Base-by-base conservation (phyloP, 106 monocot genomes). In the Dioscorea dumetorum region DNA sequence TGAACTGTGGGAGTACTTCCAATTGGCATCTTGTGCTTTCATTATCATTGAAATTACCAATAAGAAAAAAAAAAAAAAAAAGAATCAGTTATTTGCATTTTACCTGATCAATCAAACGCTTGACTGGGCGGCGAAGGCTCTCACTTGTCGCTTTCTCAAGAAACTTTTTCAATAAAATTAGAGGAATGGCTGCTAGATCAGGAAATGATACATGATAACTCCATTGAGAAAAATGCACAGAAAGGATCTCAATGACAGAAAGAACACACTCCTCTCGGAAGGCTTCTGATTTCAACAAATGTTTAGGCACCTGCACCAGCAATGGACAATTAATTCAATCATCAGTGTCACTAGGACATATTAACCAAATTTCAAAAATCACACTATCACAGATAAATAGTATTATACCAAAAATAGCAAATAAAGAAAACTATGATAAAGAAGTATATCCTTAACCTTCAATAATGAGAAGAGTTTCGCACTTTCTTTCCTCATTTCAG, bases 21-120 rank as follows among this genome's bases (percentile, higher is more conserved):
- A 8, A 8, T 41, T 41, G 6, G 41, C 41, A 41, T 41, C 41
- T 41, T 6, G 41, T 41, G 10, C 41, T 41, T 28, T 41, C 41
- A 41, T 41, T 41, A 6, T 41, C 10, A 41, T 41, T 1, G 41
- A 0, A 41, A 41, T 6, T 41, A 41, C 41, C 1, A 28, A 3
- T 1, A 28, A 28, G 28, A 41, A 41, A 3, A 1, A 28, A 28
- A 3, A 28, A 28, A 28, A 3, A 41, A 41, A 3, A 1, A 41
- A 41, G 41, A 41, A 41, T 41, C 41, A 41, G 41, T 41, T 10
- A 41, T 41, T 41, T 54, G 54, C 18, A 24, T 33, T 33, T 51
- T 82, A 97, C 97, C 97, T 97, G 97, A 66, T 97, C 91, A 60
- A 97, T 92, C 7, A 92, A 76, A 24, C 84, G 88, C 53, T 87